Percentiles rank a stretch among this genome's conserved stretches.
Conservation (phyloP, 1,284 basidiomycete genomes). For the Cutaneotrichosporon dermatis region DNA sequence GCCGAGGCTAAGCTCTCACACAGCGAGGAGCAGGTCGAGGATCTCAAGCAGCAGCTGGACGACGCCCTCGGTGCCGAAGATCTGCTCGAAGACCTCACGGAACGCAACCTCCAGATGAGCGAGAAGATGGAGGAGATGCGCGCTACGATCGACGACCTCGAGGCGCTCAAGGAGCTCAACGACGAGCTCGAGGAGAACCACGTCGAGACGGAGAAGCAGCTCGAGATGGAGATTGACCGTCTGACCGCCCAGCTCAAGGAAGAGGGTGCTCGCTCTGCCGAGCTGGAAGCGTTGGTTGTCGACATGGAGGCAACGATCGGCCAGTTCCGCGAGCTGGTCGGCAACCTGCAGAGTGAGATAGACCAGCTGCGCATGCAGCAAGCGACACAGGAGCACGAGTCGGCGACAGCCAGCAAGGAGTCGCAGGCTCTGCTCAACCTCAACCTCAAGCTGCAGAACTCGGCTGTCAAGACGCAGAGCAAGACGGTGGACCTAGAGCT, state of each 20-base stretch:
- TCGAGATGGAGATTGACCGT: slow-evolving; percentile 84
- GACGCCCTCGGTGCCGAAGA: slow-evolving; percentile 94
- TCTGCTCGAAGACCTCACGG: slow-evolving; percentile 90
- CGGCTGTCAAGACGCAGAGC: slow-evolving; percentile 81
- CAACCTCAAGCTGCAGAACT: slow-evolving; percentile 85
- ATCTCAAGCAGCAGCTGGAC: slow-evolving; percentile 90
- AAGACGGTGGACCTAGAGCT: slow-evolving; percentile 82
- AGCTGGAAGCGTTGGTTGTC: slow-evolving; percentile 69
- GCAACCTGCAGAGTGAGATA: slow-evolving; percentile 81
- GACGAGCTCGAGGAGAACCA: slow-evolving; percentile 98
- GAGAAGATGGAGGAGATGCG: slow-evolving; percentile 96
- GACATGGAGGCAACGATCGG: slow-evolving; percentile 81
- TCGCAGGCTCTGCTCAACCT: slow-evolving; percentile 78
- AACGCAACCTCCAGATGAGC: slow-evolving; percentile 83
- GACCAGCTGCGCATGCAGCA: slow-evolving; percentile 75
- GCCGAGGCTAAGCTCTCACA: slow-evolving; percentile 73
- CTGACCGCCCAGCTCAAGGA: slow-evolving; percentile 58
- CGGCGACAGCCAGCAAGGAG: slow-evolving; percentile 67
- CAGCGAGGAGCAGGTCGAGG: slow-evolving; percentile 84
- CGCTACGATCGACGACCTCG: slow-evolving; percentile 89
- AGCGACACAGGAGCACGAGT: slow-evolving; percentile 74
- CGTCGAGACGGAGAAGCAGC: slow-evolving; percentile 82
- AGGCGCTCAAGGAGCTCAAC: slow-evolving; percentile 89
- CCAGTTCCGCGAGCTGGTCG: slow-evolving; percentile 85
- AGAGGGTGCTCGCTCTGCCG: slow-evolving; percentile 59